These are phyloP conservation scores for Mesotaenium endlicherianum DNA, from an alignment of 139 green algal species.

Conservation along the genomic window DNA sequence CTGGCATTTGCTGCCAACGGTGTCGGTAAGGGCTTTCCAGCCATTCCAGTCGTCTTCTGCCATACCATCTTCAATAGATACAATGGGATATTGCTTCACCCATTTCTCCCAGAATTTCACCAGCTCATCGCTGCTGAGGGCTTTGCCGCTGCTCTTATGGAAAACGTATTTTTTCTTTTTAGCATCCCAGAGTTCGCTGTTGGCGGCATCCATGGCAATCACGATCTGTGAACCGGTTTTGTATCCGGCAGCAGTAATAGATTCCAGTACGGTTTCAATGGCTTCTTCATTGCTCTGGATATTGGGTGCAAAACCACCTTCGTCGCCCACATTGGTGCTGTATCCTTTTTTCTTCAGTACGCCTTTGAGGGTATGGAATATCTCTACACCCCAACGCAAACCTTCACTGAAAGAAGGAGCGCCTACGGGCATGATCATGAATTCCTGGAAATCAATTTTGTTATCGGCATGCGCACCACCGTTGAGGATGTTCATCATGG, in stretches of 20 bases:
- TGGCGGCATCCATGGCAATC: slow-evolving; percentile 91
- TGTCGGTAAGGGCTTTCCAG: slow-evolving; percentile 64
- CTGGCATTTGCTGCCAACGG: slow-evolving; percentile 68
- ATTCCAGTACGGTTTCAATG: no score
- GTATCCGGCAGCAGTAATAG: no score
- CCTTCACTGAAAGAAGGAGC: slow-evolving; percentile 81
- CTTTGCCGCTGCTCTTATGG: slow-evolving; percentile 74
- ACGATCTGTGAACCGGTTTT: slow-evolving; percentile 92
- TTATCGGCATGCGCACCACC: slow-evolving; percentile 94
- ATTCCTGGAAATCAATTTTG: slow-evolving; percentile 97
- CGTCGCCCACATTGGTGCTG: no score
- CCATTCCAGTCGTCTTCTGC: slow-evolving; percentile 95
- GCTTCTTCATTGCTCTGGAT: slow-evolving; percentile 90
- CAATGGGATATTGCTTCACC: slow-evolving; percentile 78
- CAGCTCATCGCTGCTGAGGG: slow-evolving; percentile 80
- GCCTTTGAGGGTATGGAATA: no score
- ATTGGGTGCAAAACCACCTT: no score
- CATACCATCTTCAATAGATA: slow-evolving; percentile 97
- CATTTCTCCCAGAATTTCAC: slow-evolving; percentile 78
- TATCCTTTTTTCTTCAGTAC: no score
- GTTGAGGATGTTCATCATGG: slow-evolving; percentile 99
- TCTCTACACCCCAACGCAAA: no score
- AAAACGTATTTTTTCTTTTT: slow-evolving; percentile 97
- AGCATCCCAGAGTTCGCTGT: slow-evolving; percentile 81
- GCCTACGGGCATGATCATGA: slow-evolving; percentile 97